phyloP scores from a whole-genome alignment of 176 grass and related monocot genomes.

The Themeda triandra region DNA sequence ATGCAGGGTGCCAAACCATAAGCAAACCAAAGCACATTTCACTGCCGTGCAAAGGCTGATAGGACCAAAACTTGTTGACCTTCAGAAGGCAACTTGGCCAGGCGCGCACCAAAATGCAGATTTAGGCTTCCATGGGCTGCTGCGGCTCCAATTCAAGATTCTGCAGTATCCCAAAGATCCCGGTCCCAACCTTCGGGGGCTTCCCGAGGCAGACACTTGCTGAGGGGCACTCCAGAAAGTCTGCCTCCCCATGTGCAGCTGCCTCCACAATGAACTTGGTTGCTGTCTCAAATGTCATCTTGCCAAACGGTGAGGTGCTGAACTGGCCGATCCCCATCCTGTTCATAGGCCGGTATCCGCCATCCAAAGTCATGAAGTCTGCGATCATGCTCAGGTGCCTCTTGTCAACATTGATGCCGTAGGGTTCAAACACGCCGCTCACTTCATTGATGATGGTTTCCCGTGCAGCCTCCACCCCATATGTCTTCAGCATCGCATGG shows the following conservation, averaged over 20 bases:
- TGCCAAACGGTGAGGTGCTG: conserved; percentile 81
- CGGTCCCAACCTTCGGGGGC: conserved; percentile 76
- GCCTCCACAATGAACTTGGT: conserved; percentile 80
- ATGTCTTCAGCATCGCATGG: conserved; percentile 65
- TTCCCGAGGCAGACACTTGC: conserved; percentile 81
- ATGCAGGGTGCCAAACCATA: not conserved
- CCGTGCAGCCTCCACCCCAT: conserved; percentile 79
- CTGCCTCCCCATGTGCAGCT: conserved; percentile 66
- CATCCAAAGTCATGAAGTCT: conserved; percentile 88
- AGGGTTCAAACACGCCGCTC: conserved; percentile 44
- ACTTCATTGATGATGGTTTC: conserved; percentile 71
- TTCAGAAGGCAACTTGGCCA: not conserved
- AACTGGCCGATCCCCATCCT: conserved; percentile 55
- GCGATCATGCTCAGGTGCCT: conserved; percentile 79
- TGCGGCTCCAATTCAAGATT: conserved; percentile 26
- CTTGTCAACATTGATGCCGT: conserved; percentile 62
- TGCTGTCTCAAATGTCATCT: conserved; percentile 89
- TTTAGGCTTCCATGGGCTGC: conserved; percentile 4
- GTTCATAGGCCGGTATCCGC: conserved; percentile 75
- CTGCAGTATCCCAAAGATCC: conserved; percentile 71
- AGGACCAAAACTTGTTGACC: not conserved
- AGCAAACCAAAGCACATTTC: not conserved
- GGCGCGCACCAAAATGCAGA: not conserved
- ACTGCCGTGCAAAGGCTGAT: not conserved
- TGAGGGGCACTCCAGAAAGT: conserved; percentile 58